Evolutionary conservation across 176 grass and related monocot genomes (phyloP).

Genomic region (Panicum miliaceum): DNA sequence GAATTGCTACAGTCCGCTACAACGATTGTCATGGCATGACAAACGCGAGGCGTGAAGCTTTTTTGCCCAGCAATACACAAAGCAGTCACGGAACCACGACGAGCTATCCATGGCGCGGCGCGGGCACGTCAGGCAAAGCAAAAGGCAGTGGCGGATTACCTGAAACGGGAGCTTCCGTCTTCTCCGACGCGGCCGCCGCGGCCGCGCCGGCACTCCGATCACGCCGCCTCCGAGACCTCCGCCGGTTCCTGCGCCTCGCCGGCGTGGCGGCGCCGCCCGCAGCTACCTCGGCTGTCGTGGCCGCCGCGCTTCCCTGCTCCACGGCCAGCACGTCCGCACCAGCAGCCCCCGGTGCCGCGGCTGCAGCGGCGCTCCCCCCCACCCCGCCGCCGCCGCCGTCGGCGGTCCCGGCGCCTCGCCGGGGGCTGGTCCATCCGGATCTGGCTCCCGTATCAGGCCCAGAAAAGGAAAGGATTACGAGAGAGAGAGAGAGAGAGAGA

Average conservation of each 20-base stretch:
- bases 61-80: not conserved
- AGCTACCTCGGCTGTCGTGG: not conserved
- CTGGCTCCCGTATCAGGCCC: conserved; percentile 7
- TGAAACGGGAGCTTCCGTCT: not conserved
- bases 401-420: not conserved
- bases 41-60: not conserved
- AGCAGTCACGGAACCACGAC: not conserved
- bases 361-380: not conserved
- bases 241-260: conserved; percentile 8
- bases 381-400: not conserved
- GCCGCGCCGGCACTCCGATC: not conserved
- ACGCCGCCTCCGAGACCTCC: not conserved
- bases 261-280: not conserved
- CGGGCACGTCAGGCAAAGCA: not conserved
- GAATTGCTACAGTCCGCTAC: not conserved
- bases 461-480: conserved; percentile 2
- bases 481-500: not conserved
- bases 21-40: too few relatives aligned
- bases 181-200: not conserved
- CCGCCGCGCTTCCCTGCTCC: conserved; percentile 5
- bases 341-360: not conserved
- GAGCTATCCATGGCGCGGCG: conserved; percentile 11
- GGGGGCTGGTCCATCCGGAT: conserved; percentile 46
- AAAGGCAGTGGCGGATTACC: conserved; percentile 4
- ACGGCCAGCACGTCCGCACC: not conserved